Conservation (phyloP, 495 filamentous ascomycete species). For the Lasiosphaeria ovina region DNA sequence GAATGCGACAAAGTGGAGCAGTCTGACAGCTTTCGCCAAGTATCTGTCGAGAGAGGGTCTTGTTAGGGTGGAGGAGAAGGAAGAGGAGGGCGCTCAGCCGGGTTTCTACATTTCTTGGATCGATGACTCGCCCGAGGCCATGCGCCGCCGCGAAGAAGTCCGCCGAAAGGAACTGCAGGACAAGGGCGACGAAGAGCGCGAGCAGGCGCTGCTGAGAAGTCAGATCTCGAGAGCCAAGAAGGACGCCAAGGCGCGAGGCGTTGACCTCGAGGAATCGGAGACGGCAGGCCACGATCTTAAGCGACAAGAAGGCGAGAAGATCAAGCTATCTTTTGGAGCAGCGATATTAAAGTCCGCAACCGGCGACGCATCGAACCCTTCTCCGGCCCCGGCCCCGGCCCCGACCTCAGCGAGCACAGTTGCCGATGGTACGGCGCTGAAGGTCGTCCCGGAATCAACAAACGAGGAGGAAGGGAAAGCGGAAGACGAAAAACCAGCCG, state of each 20-base stretch:
- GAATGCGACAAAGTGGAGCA: constrained; percentile 84
- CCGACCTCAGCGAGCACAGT: background rate
- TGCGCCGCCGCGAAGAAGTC: constrained; percentile 75
- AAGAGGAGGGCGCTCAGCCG: constrained; percentile 47
- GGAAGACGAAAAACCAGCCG: background rate
- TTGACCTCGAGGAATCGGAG: constrained; percentile 44
- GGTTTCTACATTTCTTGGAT: constrained; percentile 86
- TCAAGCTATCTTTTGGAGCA: constrained; percentile 68
- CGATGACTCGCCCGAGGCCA: constrained; percentile 81
- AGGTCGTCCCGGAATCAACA: background rate
- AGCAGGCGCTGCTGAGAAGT: constrained; percentile 60
- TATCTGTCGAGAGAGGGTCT: constrained; percentile 79
- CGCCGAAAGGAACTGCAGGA: constrained; percentile 80
- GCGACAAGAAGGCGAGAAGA: constrained; percentile 76
- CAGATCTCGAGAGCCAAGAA: constrained; percentile 74
- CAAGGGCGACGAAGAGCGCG: constrained; percentile 84
- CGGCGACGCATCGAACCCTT: constrained; percentile 3
- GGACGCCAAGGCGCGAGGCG: constrained; percentile 50
- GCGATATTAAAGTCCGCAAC: constrained; percentile 8
- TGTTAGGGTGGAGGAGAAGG: constrained; percentile 82
- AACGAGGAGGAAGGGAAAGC: background rate
- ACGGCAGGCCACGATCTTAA: constrained; percentile 53
- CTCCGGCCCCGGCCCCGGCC: background rate
- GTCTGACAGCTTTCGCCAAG: constrained; percentile 84
- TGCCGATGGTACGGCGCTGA: background rate